A percentile compares a stretch with the other conserved stretches of the same genome.
phyloP scores from a whole-genome alignment of 2,329 filamentous ascomycete species.

The Pseudogymnoascus sp. region DNA sequence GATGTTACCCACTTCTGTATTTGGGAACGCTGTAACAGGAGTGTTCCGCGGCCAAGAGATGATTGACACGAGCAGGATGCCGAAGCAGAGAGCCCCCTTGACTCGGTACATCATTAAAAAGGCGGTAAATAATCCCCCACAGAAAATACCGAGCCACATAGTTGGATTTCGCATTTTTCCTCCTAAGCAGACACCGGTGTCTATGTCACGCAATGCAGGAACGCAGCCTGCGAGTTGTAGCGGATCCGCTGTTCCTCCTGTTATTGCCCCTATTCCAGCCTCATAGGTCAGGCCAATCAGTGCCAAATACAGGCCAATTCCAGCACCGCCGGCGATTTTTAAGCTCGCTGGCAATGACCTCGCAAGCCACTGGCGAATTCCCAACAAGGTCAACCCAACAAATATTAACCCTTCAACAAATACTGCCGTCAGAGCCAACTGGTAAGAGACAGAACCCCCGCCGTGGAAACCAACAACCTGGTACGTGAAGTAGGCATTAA shows the following conservation, averaged over 20 bases:
- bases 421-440: conserved; percentile 72
- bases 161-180: conserved; percentile 75
- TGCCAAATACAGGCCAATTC: conserved; percentile 68
- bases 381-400: conserved; percentile 67
- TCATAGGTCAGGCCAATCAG: conserved; percentile 70
- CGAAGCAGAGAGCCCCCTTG: conserved; percentile 77
- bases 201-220: conserved; percentile 4
- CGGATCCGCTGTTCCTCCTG: conserved; percentile 58
- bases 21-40: conserved; percentile 70
- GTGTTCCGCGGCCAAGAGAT: conserved; percentile 81
- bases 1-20: conserved; percentile 58
- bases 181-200: conserved; percentile 49
- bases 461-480: conserved; percentile 69
- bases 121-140: conserved; percentile 70
- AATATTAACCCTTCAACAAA: conserved; percentile 87
- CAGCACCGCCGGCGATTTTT: conserved; percentile 78
- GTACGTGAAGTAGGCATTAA: conserved; percentile 84
- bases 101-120: conserved; percentile 78
- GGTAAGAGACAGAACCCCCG: conserved; percentile 62
- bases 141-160: conserved; percentile 86
- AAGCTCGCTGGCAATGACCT: conserved; percentile 75
- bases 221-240: conserved; percentile 58
- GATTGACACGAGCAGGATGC: conserved; percentile 75
- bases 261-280: conserved; percentile 72
- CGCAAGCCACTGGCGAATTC: conserved; percentile 81